A percentile compares a stretch with the other conserved stretches of the same genome.
Evolutionary conservation across 2,329 filamentous ascomycete genomes (phyloP).

Genomic region (Fusarium pseudograminearum): DNA sequence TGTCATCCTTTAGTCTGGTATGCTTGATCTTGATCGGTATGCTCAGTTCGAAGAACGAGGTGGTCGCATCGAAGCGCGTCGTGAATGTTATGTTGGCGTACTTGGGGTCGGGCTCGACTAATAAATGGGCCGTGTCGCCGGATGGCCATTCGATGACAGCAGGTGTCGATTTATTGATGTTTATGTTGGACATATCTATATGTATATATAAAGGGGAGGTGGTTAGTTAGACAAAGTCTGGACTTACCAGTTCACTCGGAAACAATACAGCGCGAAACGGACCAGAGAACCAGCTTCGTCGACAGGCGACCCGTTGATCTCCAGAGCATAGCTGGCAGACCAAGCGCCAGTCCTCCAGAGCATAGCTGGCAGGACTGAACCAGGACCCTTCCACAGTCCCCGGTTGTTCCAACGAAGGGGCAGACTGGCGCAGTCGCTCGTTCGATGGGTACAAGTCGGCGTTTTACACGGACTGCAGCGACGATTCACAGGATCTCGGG

Average conservation of each 20-base stretch:
- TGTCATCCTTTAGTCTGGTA: background rate
- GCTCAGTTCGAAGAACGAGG: constrained; percentile 7
- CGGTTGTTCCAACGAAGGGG: constrained; percentile 18
- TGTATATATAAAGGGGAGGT: no score
- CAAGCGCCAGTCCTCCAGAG: background rate
- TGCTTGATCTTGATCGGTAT: constrained; percentile 20
- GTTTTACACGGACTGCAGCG: constrained; percentile 3
- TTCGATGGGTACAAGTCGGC: constrained; percentile 7
- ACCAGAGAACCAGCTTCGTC: constrained; percentile 18
- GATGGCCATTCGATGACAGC: constrained; percentile 3
- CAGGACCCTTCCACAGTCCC: constrained; percentile 13
- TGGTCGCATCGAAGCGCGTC: constrained; percentile 6
- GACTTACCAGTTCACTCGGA: constrained; percentile 2
- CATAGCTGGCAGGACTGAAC: constrained; percentile 2
- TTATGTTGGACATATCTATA: background rate
- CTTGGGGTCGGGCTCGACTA: background rate
- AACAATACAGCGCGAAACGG: background rate
- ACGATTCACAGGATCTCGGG: background rate
- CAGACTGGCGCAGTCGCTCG: background rate
- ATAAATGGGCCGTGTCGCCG: background rate
- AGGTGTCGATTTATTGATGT: background rate
- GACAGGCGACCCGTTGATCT: constrained; percentile 10
- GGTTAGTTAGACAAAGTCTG: background rate
- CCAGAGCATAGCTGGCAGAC: constrained; percentile 8
- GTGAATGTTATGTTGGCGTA: background rate